Conservation (phyloP, 2,329 filamentous ascomycete genomes). For the Coniosporium tulheliwenetii region DNA sequence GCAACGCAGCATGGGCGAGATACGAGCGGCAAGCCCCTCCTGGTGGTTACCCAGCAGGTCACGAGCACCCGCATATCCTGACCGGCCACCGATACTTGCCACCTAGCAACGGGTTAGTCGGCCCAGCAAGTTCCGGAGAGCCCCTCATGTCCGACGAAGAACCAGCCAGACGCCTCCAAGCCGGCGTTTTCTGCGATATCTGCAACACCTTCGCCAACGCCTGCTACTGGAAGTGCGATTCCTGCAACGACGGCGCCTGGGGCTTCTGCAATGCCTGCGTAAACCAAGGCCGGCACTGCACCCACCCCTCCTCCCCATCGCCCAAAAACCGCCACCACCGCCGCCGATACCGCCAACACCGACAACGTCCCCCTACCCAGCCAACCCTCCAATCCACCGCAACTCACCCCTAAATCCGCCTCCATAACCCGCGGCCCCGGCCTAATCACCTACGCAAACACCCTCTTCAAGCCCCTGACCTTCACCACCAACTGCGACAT, state of each 20-base stretch:
- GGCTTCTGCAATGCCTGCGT: slow-evolving; percentile 84
- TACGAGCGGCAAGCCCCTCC: slow-evolving; percentile 37
- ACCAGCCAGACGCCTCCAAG: slow-evolving; percentile 52
- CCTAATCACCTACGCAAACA: slow-evolving; percentile 16
- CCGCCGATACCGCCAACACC: slow-evolving; percentile 4
- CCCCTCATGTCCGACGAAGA: slow-evolving; percentile 44
- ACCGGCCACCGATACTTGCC: slow-evolving; percentile 27
- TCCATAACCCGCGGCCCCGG: slow-evolving; percentile 22
- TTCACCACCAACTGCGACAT: slow-evolving; percentile 68
- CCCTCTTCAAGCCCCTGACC: slow-evolving; percentile 47
- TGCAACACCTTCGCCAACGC: slow-evolving; percentile 62
- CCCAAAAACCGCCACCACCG: slow-evolving; percentile 33
- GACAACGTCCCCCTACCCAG: slow-evolving; percentile 19
- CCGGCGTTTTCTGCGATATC: slow-evolving; percentile 69
- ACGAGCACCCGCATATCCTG: slow-evolving; percentile 37
- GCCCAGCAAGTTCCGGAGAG: slow-evolving; percentile 10
- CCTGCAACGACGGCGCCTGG: slow-evolving; percentile 88
- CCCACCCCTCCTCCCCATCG: slow-evolving; percentile 67
- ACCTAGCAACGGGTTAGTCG: slow-evolving; percentile 9
- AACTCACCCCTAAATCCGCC: slow-evolving; percentile 23
- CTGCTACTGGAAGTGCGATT: slow-evolving; percentile 79
- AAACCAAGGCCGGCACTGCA: slow-evolving; percentile 66
- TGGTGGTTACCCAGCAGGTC: slow-evolving; percentile 22
- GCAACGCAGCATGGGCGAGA: slow-evolving; percentile 49
- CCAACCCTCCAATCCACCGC: slow-evolving; percentile 16